A percentile compares a stretch with the other conserved stretches of the same genome.
These are phyloP conservation scores for Aspergillus sp. DNA, from an alignment of 2,329 filamentous ascomycete genomes.

Conservation along the genomic window DNA sequence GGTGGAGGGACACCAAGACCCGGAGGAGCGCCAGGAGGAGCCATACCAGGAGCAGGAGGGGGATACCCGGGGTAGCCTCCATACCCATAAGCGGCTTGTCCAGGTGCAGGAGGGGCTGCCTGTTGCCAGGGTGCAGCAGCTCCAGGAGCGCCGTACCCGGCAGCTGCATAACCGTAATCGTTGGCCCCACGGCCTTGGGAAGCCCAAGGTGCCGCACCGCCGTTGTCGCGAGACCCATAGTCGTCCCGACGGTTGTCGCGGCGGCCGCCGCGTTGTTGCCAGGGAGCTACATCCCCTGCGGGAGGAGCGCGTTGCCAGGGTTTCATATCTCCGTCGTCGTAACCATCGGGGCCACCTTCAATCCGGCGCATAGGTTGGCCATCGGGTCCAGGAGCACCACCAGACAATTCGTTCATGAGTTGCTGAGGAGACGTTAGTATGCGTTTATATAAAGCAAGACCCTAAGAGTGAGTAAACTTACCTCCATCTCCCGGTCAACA, in stretches of 20 bases:
- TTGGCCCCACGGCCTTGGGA: conserved; percentile 42
- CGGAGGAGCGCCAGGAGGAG: conserved; percentile 56
- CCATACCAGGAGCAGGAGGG: conserved; percentile 46
- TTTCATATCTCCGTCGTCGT: conserved; percentile 60
- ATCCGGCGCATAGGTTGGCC: conserved; percentile 72
- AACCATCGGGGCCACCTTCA: conserved; percentile 71
- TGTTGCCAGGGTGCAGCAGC: conserved; percentile 65
- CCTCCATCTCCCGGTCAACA: conserved; percentile 92
- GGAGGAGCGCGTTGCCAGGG: conserved; percentile 86
- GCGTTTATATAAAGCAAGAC: not conserved
- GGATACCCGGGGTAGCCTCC: conserved; percentile 50
- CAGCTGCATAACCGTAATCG: conserved; percentile 43
- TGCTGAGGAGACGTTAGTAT: conserved; percentile 53
- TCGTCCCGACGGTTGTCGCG: conserved; percentile 58
- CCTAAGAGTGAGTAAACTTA: conserved; percentile 47
- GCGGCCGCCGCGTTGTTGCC: conserved; percentile 58
- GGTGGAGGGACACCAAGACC: conserved; percentile 43
- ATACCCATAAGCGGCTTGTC: conserved; percentile 58
- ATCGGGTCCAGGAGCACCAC: conserved; percentile 61
- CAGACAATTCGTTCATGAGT: conserved; percentile 96
- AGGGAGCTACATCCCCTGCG: conserved; percentile 74
- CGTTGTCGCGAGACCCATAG: conserved; percentile 42
- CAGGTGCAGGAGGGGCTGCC: conserved; percentile 45
- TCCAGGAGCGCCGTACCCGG: conserved; percentile 43
- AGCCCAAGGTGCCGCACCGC: conserved; percentile 35